A percentile compares a stretch with the other conserved stretches of the same genome.
These are phyloP conservation scores for Acanthamoeba sp. DNA, from an alignment of 208 protist genomes.

Conservation along the genomic window DNA sequence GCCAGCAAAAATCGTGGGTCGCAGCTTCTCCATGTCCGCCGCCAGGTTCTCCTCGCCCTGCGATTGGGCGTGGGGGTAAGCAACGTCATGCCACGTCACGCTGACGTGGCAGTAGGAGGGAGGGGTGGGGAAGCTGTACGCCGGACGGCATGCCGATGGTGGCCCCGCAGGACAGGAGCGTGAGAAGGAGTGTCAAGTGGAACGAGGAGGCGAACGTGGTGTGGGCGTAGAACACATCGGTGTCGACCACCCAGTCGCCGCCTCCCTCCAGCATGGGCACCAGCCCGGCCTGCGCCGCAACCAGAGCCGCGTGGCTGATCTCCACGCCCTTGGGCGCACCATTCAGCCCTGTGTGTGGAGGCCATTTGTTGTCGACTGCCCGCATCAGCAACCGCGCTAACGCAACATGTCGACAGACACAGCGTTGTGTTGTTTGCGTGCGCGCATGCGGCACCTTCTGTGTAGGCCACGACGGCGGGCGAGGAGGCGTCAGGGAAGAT, in stretches of 20 bases:
- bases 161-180: constrained; percentile 15
- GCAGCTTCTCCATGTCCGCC: constrained; percentile 23
- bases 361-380: too few relatives aligned
- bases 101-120: neutral
- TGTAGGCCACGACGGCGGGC: constrained; percentile 1
- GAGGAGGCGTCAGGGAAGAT: constrained; percentile 22
- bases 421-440: too few relatives aligned
- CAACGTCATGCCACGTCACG: neutral
- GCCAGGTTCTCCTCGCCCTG: neutral
- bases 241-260: neutral
- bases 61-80: too few relatives aligned
- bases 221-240: constrained; percentile 29
- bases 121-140: neutral
- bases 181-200: constrained; percentile 19
- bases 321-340: constrained; percentile 21
- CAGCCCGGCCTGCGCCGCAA: constrained; percentile 52
- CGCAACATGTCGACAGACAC: too few relatives aligned
- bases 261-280: neutral
- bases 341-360: neutral
- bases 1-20: constrained; percentile 2
- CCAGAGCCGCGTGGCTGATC: constrained; percentile 24
- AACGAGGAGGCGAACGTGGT: neutral
- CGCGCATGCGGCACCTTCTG: neutral
- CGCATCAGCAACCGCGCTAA: too few relatives aligned
- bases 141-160: constrained; percentile 42